Evolutionary conservation across 768 basidiomycete genomes (phyloP).

Genomic region (Termitomyces sp.): DNA sequence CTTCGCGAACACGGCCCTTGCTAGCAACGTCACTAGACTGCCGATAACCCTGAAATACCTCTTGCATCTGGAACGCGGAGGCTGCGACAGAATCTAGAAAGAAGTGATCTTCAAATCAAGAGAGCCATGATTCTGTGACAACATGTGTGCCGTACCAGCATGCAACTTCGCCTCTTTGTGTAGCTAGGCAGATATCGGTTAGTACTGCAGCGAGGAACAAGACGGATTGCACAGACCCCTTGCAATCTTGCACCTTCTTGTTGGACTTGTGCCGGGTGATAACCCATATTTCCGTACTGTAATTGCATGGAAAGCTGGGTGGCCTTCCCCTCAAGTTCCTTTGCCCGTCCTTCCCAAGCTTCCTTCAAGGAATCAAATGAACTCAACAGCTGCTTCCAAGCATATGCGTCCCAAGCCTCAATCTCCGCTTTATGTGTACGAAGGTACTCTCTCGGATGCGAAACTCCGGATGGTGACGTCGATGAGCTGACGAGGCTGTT

Average conservation of each 20-base stretch:
- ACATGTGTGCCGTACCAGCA: slow-evolving; percentile 39
- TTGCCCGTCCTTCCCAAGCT: slow-evolving; percentile 63
- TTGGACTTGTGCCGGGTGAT: slow-evolving; percentile 46
- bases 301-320: slow-evolving; percentile 45
- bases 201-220: slow-evolving; percentile 6
- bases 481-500: slow-evolving; percentile 16
- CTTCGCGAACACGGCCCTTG: slow-evolving; percentile 74
- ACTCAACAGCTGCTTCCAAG: slow-evolving; percentile 70
- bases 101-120: not conserved
- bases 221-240: slow-evolving; percentile 40
- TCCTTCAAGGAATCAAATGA: slow-evolving; percentile 64
- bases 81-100: slow-evolving; percentile 62
- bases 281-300: slow-evolving; percentile 42
- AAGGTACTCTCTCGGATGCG: slow-evolving; percentile 70
- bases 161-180: slow-evolving; percentile 54
- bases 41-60: slow-evolving; percentile 70
- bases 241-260: slow-evolving; percentile 60
- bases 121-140: not conserved
- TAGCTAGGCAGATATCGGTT: slow-evolving; percentile 34
- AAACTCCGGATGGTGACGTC: slow-evolving; percentile 35
- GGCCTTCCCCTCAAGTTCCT: slow-evolving; percentile 49
- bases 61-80: slow-evolving; percentile 72
- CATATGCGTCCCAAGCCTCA: slow-evolving; percentile 66
- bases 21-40: slow-evolving; percentile 71
- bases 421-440: slow-evolving; percentile 64